Base-by-base conservation (phyloP, 2,329 filamentous ascomycete species). In the Colletotrichum kahawae region DNA sequence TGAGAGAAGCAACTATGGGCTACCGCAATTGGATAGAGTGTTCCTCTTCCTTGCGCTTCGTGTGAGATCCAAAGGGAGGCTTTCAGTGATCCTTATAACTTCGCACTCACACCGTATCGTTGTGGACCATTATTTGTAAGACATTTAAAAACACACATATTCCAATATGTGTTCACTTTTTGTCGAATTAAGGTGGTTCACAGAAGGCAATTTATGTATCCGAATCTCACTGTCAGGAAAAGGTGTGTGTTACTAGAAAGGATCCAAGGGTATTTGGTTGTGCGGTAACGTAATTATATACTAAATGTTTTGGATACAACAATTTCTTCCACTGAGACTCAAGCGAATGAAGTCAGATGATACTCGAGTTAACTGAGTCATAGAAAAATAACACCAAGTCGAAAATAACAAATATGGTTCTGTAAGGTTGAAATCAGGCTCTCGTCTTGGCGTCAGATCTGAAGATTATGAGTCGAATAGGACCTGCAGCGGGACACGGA, bases 111-210 rank as follows among this genome's bases (percentile, higher is more conserved):
- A 43, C 3, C 18, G 9, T n/a, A 43, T n/a, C 1, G 18, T 43
- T 43, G 7, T 18, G 7, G 16, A 4, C 4, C 18, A 16, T 5
- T 38, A 38, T 2, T 12, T 43, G 9, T 43, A 0, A n/a, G 38
- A n/a, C 0, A 43, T 0, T 6, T 8, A 43, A 18, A 18, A 6
- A 10, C 9, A 43, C 38, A 6, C 0, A n/a, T 12, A 3, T 6
- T 5, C 2, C 38, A n/a, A n/a, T 8, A 5, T 0, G 4, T 43
- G 38, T 43, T 1, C 5, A 2, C 9, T n/a, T n/a, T n/a, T n/a
- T 6, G 0, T n/a, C 38, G n/a, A 43, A 18, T 0, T 43, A 4
- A 5, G 1, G 8, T 43, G 18, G 1, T 0, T 43, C 38, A 1
- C 9, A n/a, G 0, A 0, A n/a, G 8, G 18, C 0, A 43, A 43